Conservation (phyloP, 2,329 filamentous ascomycete genomes). For the Colletotrichum spaethianum region DNA sequence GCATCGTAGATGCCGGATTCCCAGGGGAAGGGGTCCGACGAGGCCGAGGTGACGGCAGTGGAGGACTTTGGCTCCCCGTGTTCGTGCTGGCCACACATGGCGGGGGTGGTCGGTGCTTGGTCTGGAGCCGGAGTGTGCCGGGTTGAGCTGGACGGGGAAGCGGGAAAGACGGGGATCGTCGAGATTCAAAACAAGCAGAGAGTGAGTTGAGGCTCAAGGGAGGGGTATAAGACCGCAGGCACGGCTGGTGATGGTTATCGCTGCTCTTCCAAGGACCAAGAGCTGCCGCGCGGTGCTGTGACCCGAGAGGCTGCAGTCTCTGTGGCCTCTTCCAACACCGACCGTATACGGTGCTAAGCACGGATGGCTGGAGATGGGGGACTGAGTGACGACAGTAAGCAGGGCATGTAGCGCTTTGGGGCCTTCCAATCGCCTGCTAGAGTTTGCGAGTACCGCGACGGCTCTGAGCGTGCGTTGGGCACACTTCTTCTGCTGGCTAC, state of each 20-base stretch:
- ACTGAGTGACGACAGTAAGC: constrained; percentile 10
- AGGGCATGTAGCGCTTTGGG: constrained; percentile 13
- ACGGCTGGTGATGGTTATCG: not conserved
- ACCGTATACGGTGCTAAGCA: not conserved
- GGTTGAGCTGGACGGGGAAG: constrained; percentile 20
- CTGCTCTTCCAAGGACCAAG: not conserved
- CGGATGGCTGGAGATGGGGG: constrained; percentile 14
- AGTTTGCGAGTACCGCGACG: constrained; percentile 18
- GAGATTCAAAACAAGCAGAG: not conserved
- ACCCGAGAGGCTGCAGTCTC: not conserved
- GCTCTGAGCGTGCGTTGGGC: constrained; percentile 18
- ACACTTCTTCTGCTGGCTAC: not conserved
- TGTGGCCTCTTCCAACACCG: not conserved
- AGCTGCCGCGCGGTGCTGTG: not conserved
- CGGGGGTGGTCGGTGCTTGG: constrained; percentile 20
- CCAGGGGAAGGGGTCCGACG: constrained; percentile 72
- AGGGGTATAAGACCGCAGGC: not conserved
- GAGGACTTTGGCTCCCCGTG: constrained; percentile 7
- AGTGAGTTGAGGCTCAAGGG: constrained; percentile 15
- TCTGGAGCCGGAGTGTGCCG: not conserved
- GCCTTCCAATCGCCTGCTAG: constrained; percentile 17
- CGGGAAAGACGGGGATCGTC: constrained; percentile 13
- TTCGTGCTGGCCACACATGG: constrained; percentile 37
- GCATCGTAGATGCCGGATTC: constrained; percentile 80
- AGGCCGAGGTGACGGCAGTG: constrained; percentile 12